phyloP scores from a whole-genome alignment of 148 eudicot species.

The Bassia scoparia region DNA sequence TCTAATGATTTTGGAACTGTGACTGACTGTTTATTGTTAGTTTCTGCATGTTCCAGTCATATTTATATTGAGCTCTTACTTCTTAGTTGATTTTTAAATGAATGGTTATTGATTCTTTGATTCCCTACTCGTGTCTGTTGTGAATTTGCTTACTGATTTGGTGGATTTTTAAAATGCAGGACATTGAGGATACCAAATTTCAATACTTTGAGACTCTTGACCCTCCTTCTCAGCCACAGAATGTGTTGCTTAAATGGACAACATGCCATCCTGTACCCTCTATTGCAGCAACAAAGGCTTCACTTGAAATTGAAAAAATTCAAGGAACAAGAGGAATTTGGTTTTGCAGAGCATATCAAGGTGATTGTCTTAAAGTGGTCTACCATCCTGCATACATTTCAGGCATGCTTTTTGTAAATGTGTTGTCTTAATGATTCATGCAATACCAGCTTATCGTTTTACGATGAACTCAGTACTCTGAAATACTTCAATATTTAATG shows the following conservation, averaged over 20 bases:
- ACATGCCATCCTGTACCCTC: constrained; percentile 91
- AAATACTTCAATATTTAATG: too few species aligned
- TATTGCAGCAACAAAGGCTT: constrained; percentile 86
- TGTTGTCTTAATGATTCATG: too few species aligned
- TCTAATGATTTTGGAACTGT: not conserved
- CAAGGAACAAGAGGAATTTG: constrained; percentile 96
- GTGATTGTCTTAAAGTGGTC: constrained; percentile 23
- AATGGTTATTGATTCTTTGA: too few species aligned
- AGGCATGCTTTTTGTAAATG: not conserved
- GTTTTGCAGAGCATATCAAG: constrained; percentile 98
- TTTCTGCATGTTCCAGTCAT: not conserved
- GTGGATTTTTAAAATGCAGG: constrained; percentile 40
- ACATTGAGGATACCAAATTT: constrained; percentile 42
- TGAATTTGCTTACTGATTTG: not conserved
- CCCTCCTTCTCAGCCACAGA: constrained; percentile 61
- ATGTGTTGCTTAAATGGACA: constrained; percentile 72
- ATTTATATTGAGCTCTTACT: not conserved
- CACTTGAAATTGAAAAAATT: constrained; percentile 54
- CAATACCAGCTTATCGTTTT: too few species aligned
- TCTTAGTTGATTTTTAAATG: not conserved
- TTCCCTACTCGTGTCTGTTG: not conserved
- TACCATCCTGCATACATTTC: not conserved
- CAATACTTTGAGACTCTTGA: constrained; percentile 86
- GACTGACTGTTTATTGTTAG: too few species aligned
- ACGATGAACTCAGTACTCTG: too few species aligned